Base-by-base conservation (phyloP, 129 eudicot genomes). In the Flaveria linearis region DNA sequence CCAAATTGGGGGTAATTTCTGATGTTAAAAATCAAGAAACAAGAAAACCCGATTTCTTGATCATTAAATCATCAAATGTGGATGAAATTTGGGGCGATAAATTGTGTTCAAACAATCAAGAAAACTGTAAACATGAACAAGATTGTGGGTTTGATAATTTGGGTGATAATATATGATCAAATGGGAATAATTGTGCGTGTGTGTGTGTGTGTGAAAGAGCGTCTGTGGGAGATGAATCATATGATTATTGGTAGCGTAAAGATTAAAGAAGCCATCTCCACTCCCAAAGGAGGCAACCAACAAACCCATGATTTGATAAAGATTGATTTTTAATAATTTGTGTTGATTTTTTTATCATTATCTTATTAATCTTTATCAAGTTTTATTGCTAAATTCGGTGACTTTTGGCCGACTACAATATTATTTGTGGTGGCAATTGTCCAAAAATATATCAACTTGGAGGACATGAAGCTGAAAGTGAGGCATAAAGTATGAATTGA, bases 191-290 rank as follows among this genome's bases (percentile, higher is more conserved):
- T 52, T 68, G 61, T 69, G 14, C 58, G 63, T 78, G 71, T 70
- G 63, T 69, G 64, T 69, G 14, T 69, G 63, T 78, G 71, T 70
- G 63, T 69, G 64, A 46, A 75, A 70, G 71, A 70, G 76, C 45
- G 76, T 69, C 9, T 70, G 20, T 78, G 82, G 76, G 53, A 49
- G 39, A 43, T 46, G 79, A 73, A 80, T 74, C 53, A 73, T 72
- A 79, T 23, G 77, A 73, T 64, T 45, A 73, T 80, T 74, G 73
- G 65, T 80, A 43, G 75, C 74, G 74, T 66, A 80, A 73, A 80
- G 78, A 79, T 50, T 61, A 23, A 52, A 80, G 78, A 72, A 52
- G 63, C 41, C 58, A 77, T 16, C 60, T 68, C 81, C 81, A 77
- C 81, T 77, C 28, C 33, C 47, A 36, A 45, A 26, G 55, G 50